Base-by-base conservation (phyloP, 441 rosid species). In the Cnidoscolus chayamansa region DNA sequence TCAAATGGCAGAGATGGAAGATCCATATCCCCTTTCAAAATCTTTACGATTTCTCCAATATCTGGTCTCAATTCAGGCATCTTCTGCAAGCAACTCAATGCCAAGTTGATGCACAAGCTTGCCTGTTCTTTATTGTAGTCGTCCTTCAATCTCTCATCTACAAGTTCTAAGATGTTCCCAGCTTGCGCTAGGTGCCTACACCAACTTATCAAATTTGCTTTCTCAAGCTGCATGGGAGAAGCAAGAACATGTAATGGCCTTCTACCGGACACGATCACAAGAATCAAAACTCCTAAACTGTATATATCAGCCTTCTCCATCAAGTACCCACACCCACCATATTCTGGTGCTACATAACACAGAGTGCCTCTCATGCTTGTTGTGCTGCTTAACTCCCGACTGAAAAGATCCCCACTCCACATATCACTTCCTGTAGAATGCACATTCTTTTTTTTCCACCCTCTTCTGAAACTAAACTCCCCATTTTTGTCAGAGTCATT, bases 291-390 rank as follows among this genome's bases (percentile, higher is more conserved):
- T 17, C 99, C 99, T 49, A 95, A 86, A 76, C 97, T 92, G 81
- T 95, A 95, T 68, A 95, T 86, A 81, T 95, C 99, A 0, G 94
- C 93, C 82, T 95, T 95, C 91, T 92, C 99, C 88, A 92, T 85
- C 74, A 92, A 72, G 80, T 87, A 89, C 30, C 97, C 97, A 55
- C 88, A 89, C 10, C 94, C 91, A 58, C 98, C 90, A 47, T 87
- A 86, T 74, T 95, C 99, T 0, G 97, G 99, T 4, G 97, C 99
- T 45, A 91, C 90, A 80, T 95, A 95, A 64, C 99, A 95, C 76
- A 95, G 63, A 17, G 99, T 95, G 0, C 98, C 98, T 77, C 97
- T 87, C 98, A 95, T 89, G 88, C 99, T 91, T 1, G 99, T 94
- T 4, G 99, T 95, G 91, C 99, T 95, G 84, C 99, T 95, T 60